Base-by-base conservation (phyloP, 2,329 filamentous ascomycete genomes). In the Tolypocladium nubicola region DNA sequence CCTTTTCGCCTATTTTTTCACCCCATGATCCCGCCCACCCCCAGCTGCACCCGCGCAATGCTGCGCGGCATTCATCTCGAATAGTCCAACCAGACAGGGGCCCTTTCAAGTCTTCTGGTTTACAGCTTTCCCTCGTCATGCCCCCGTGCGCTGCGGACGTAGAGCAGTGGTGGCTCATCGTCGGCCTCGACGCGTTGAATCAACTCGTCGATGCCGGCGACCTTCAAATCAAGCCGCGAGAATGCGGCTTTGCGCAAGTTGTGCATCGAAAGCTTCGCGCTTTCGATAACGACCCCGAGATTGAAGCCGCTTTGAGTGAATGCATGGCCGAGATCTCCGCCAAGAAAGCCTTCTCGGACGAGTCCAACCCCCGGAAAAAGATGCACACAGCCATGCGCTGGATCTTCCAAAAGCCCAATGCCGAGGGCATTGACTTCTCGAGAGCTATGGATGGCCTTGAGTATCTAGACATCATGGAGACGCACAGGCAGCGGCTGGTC, bases 161-260 rank as follows among this genome's bases (percentile, higher is more conserved):
- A 19, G 66, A 72, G 58, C 56, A 63, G 37, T 73, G 70, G 67
- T 74, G 71, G 71, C 64, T 71, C 38, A 61, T 56, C 7, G 55
- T 52, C 26, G 69, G 68, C 9, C 58, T 60, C 21, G 62, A 65
- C 21, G 56, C 57, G 14, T 63, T 74, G 8, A 54, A 52, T 6
- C 57, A 61, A 4, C 64, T 74, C 13, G 58, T 71, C n/a, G 56
- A 66, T 43, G 30, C 45, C 1, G 57, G 62, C 11, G 56, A 61
- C 8, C 30, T 66, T 2, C 55, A 54, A 6, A 47, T 62, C 19
- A 60, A 55, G 7, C 61, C 64, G 35, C 60, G 57, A 8, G 65
- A 73, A 41, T 69, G 68, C 30, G 71, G 70, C 9, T 74, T 71
- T 57, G 65, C 66, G 19, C 67, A 70, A 53, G 61, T 63, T 6